phyloP scores from a whole-genome alignment of 345 rosid genomes.

The Mercurialis annua region DNA sequence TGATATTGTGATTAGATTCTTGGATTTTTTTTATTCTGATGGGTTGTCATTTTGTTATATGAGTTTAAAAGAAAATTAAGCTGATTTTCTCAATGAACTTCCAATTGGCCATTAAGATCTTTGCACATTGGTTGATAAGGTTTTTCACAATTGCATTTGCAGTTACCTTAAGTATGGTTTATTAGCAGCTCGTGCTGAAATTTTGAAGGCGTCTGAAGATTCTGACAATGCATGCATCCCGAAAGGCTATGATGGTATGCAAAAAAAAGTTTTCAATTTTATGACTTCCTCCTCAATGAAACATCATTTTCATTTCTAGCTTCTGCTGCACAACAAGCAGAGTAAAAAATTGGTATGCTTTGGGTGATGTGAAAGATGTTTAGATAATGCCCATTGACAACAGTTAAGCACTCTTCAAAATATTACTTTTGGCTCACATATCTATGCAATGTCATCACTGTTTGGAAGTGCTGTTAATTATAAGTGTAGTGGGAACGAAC shows the following conservation, averaged over 20 bases:
- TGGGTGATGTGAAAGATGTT: neutral
- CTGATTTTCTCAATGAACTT: slow-evolving; percentile 3
- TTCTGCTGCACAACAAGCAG: neutral
- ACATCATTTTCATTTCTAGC: neutral
- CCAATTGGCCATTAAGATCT: neutral
- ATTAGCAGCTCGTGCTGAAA: slow-evolving; percentile 95
- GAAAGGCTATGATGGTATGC: slow-evolving; percentile 75
- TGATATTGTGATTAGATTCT: slow-evolving; percentile 5
- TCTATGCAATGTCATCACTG: neutral
- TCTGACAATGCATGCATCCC: slow-evolving; percentile 76
- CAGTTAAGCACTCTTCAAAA: neutral
- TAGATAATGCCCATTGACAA: neutral
- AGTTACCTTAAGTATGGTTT: slow-evolving; percentile 94
- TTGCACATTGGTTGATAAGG: slow-evolving; percentile 13
- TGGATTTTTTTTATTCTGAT: neutral
- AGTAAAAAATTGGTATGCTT: neutral
- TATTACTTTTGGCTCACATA: neutral
- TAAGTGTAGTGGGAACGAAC: neutral
- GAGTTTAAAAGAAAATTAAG: neutral
- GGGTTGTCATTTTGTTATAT: neutral
- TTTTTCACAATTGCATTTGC: slow-evolving; percentile 29
- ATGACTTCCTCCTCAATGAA: neutral
- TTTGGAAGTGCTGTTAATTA: neutral
- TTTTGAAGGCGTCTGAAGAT: slow-evolving; percentile 62
- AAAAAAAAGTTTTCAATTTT: slow-evolving; percentile 11